phyloP scores from a whole-genome alignment of 2,329 filamentous ascomycete genomes.

The Colletotrichum limetticola region DNA sequence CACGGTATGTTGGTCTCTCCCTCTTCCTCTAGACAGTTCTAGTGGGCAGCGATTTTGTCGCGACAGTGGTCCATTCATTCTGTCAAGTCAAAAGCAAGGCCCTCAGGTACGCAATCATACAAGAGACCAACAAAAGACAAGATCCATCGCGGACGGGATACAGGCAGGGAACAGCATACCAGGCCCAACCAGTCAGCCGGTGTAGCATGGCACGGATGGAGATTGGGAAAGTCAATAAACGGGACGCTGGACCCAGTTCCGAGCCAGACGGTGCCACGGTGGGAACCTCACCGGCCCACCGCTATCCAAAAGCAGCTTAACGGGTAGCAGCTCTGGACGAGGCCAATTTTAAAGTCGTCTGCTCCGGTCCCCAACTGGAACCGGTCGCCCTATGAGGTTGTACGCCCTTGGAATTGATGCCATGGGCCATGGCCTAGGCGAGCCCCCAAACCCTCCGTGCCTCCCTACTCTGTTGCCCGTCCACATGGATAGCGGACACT shows the following conservation, averaged over 20 bases:
- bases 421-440: not conserved
- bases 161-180: conserved; percentile 3
- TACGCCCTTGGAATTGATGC: not conserved
- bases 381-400: conserved; percentile 9
- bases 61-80: not conserved
- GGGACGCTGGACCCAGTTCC: conserved; percentile 24
- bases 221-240: conserved; percentile 9
- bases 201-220: conserved; percentile 24
- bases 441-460: not conserved
- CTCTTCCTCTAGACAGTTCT: not conserved
- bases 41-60: not conserved
- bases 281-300: conserved; percentile 4
- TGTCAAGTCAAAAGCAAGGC: not conserved
- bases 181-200: conserved; percentile 30
- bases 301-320: conserved; percentile 15
- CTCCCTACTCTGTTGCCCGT: not conserved
- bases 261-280: conserved; percentile 1
- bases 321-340: conserved; percentile 3
- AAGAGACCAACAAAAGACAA: not conserved
- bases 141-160: not conserved
- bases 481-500: not conserved
- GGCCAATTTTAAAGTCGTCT: conserved; percentile 7
- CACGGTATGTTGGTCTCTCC: not conserved
- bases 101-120: not conserved
- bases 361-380: not conserved